Evolutionary conservation across 1,139 yeast species (phyloP).

Genomic region (Tardiomyces depauwii): DNA sequence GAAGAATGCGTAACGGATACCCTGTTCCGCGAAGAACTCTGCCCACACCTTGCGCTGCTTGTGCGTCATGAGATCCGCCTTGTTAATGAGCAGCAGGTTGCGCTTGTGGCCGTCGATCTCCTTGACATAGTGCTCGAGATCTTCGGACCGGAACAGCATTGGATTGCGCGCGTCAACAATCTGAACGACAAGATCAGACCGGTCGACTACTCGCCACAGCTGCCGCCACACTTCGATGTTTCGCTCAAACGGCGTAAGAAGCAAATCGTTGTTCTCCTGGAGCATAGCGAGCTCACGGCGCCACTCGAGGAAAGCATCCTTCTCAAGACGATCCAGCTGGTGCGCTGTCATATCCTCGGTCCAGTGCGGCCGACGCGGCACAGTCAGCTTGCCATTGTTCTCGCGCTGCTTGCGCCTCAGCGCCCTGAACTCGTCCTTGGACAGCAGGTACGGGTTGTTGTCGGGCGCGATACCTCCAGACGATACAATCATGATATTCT

Average conservation of each 20-base stretch:
- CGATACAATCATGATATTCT: slow-evolving; percentile 67
- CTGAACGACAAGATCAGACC: slow-evolving; percentile 90
- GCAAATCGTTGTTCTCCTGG: slow-evolving; percentile 70
- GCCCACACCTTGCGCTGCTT: slow-evolving; percentile 84
- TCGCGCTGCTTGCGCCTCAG: slow-evolving; percentile 57
- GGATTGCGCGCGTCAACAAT: slow-evolving; percentile 98
- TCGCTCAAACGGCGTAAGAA: slow-evolving; percentile 94
- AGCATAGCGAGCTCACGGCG: slow-evolving; percentile 77
- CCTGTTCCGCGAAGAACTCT: slow-evolving; percentile 52
- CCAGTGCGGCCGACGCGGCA: slow-evolving; percentile 94
- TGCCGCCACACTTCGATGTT: slow-evolving; percentile 98
- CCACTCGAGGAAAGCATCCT: slow-evolving; percentile 88
- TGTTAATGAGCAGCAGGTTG: slow-evolving; percentile 78
- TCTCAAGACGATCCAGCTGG: slow-evolving; percentile 80
- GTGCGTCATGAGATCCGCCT: slow-evolving; percentile 77
- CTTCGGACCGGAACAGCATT: slow-evolving; percentile 75
- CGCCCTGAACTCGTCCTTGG: slow-evolving; percentile 54
- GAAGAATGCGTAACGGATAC: slow-evolving; percentile 83
- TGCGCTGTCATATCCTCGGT: slow-evolving; percentile 53
- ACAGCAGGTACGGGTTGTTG: slow-evolving; percentile 45
- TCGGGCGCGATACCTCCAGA: slow-evolving; percentile 20
- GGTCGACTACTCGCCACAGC: slow-evolving; percentile 94
- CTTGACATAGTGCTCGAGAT: slow-evolving; percentile 72
- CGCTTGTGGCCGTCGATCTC: slow-evolving; percentile 61
- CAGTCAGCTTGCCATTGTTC: slow-evolving; percentile 73